A percentile compares a stretch with the other conserved stretches of the same genome.
phyloP scores from a whole-genome alignment of 164 flowering plant species.

The Chimonanthus salicifolius region DNA sequence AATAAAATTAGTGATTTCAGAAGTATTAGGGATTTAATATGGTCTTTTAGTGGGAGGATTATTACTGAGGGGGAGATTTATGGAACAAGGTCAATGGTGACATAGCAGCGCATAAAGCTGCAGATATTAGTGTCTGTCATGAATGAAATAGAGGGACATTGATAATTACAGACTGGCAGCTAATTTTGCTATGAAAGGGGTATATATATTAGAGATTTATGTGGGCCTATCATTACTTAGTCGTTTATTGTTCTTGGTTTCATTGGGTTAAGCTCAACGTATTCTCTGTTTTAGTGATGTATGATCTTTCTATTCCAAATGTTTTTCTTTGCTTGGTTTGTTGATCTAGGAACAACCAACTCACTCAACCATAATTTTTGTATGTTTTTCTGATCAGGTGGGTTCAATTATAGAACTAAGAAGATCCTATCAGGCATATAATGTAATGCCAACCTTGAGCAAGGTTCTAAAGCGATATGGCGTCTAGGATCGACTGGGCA shows the following conservation, averaged over 20 bases:
- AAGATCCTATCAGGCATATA: constrained; percentile 97
- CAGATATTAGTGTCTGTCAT: too few relatives aligned
- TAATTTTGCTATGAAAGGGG: background rate
- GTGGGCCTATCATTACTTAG: background rate
- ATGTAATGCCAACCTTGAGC: constrained; percentile 90
- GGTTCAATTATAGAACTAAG: constrained; percentile 95
- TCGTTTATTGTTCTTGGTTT: background rate
- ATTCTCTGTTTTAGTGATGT: background rate
- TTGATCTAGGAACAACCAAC: background rate
- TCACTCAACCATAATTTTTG: background rate
- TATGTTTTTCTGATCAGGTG: constrained; percentile 46
- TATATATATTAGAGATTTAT: background rate
- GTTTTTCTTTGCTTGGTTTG: background rate
- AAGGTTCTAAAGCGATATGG: constrained; percentile 82
- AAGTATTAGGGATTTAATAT: too few relatives aligned
- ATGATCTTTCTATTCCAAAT: background rate
- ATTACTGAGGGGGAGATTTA: too few relatives aligned
- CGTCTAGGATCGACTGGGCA: constrained; percentile 20
- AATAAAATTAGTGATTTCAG: too few relatives aligned
- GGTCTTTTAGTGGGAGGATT: too few relatives aligned
- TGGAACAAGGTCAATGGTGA: too few relatives aligned
- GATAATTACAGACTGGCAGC: background rate
- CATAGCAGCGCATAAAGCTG: too few relatives aligned
- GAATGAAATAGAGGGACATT: too few relatives aligned
- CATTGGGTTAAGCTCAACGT: background rate